Evolutionary conservation across 371 early-diverging fungal genomes (phyloP).

Genomic region (Dentiscutata heterogama): DNA sequence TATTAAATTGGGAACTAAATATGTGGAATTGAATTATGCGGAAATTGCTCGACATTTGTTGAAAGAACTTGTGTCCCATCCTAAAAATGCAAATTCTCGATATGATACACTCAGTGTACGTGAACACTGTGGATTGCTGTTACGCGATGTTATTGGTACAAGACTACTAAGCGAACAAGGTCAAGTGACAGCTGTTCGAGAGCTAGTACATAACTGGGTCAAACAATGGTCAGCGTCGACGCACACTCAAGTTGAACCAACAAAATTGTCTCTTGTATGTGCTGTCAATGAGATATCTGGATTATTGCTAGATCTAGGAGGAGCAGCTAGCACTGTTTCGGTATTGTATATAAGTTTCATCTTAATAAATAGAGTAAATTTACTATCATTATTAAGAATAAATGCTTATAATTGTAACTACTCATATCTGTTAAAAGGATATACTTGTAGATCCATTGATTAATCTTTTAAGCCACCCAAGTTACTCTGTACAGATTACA

Average conservation of each 20-base stretch:
- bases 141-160: slow-evolving; percentile 81
- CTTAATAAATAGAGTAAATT: too few species aligned
- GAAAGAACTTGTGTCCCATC: slow-evolving; percentile 62
- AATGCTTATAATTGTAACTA: not conserved
- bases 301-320: slow-evolving; percentile 82
- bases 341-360: slow-evolving; percentile 51
- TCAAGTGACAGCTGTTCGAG: slow-evolving; percentile 77
- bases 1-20: slow-evolving; percentile 73
- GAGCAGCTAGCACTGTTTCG: slow-evolving; percentile 78
- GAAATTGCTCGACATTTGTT: slow-evolving; percentile 76
- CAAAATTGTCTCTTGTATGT: slow-evolving; percentile 69
- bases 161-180: slow-evolving; percentile 82
- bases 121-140: slow-evolving; percentile 73
- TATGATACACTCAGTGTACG: slow-evolving; percentile 74
- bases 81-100: slow-evolving; percentile 54
- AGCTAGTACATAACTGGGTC: slow-evolving; percentile 73
- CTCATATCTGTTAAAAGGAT: slow-evolving; percentile 56
- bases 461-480: slow-evolving; percentile 73
- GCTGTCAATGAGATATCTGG: slow-evolving; percentile 79
- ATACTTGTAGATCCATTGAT: slow-evolving; percentile 71
- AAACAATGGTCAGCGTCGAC: slow-evolving; percentile 76
- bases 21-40: slow-evolving; percentile 82
- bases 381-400: too few species aligned
- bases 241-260: slow-evolving; percentile 70
- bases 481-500: slow-evolving; percentile 78